Evolutionary conservation across 78 protist genomes (phyloP).

Genomic region (Bigelowiella natans): DNA sequence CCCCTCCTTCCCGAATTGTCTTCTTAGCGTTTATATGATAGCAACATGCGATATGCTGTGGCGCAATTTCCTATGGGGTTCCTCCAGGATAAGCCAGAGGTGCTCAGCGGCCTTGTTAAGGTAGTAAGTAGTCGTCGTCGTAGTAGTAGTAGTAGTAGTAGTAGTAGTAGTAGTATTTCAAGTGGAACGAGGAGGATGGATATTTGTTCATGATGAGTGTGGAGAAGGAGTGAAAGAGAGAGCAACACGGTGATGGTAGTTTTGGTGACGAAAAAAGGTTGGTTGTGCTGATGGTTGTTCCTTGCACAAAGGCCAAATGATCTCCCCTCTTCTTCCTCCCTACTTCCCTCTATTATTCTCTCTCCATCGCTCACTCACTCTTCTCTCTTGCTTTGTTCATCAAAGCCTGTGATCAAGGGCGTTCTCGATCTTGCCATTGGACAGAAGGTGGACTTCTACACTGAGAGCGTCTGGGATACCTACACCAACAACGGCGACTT

Average conservation of each 20-base stretch:
- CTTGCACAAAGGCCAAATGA: no score
- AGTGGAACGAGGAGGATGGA: neutral
- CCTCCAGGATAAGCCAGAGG: neutral
- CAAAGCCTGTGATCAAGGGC: neutral
- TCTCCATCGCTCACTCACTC: no score
- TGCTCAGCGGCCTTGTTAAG: neutral
- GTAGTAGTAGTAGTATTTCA: neutral
- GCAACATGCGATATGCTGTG: neutral
- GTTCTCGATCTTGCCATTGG: neutral
- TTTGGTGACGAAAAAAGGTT: no score
- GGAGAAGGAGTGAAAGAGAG: neutral
- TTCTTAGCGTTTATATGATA: neutral
- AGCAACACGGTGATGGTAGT: no score
- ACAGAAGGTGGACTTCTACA: neutral
- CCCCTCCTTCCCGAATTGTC: neutral
- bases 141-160: neutral
- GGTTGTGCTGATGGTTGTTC: no score
- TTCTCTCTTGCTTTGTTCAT: neutral
- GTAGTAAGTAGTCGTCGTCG: neutral
- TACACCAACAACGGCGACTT: neutral
- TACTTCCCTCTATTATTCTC: no score
- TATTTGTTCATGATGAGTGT: neutral
- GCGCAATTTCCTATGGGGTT: constrained; percentile 11
- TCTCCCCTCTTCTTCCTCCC: no score
- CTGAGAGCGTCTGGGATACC: neutral